Percentiles rank a stretch among this genome's conserved stretches.
phyloP scores from a whole-genome alignment of 1,284 basidiomycete genomes.

The Cutaneotrichosporon daszewskae region DNA sequence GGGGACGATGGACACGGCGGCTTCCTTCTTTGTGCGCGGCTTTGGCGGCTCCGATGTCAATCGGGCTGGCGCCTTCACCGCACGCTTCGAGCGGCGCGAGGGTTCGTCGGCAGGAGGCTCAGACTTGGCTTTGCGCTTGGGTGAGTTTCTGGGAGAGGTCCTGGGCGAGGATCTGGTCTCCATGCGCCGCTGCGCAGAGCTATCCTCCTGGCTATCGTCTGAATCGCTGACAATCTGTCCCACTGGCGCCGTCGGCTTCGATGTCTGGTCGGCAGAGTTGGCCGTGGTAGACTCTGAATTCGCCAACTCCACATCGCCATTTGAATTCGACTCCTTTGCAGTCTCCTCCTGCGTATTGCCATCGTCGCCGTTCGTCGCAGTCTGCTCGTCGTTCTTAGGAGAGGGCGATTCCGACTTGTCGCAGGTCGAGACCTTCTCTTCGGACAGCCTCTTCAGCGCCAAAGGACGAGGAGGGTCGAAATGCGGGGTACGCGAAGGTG shows the following conservation, averaged over 20 bases:
- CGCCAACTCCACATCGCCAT: no score
- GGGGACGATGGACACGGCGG: constrained; percentile 17
- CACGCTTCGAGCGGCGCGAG: constrained; percentile 5
- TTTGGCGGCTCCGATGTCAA: constrained; percentile 2
- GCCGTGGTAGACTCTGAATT: no score
- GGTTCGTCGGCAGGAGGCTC: not conserved
- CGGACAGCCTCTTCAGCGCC: no score
- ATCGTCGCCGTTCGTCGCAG: not conserved
- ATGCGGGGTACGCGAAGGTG: no score
- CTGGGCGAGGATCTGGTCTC: not conserved
- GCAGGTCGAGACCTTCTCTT: no score
- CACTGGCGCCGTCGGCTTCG: no score
- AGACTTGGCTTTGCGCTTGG: not conserved
- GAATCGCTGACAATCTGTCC: no score
- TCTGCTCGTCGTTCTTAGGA: not conserved
- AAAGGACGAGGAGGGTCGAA: no score
- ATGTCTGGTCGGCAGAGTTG: no score
- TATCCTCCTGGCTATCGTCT: no score
- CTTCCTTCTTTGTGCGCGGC: not conserved
- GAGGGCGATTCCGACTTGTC: no score
- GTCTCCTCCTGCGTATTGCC: not conserved
- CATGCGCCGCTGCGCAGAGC: no score
- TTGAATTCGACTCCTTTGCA: not conserved
- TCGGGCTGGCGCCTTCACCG: constrained; percentile 1
- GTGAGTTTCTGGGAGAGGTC: not conserved